Percentiles rank a stretch among this genome's conserved stretches.
phyloP scores from a whole-genome alignment of 345 rosid genomes.

The Eucalyptus leucophloia region DNA sequence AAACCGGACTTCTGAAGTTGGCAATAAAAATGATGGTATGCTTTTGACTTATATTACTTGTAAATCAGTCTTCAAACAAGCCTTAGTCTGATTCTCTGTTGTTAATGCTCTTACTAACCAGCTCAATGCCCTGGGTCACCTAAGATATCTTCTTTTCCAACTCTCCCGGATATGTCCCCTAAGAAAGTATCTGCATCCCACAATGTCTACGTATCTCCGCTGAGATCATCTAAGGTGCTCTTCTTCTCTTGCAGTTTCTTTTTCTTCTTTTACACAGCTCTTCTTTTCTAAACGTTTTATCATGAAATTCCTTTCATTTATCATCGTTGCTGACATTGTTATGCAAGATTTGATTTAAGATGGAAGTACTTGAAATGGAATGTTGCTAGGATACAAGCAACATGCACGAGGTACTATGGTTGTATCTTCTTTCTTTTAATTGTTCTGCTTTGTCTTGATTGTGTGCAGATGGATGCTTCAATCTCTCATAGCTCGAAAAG shows the following conservation, averaged over 20 bases:
- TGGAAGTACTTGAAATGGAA: not conserved
- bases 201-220: constrained; percentile 91
- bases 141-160: constrained; percentile 68
- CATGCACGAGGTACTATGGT: not conserved
- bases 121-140: constrained; percentile 91
- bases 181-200: constrained; percentile 83
- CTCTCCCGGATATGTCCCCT: constrained; percentile 96
- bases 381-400: not conserved
- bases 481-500: constrained; percentile 83
- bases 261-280: not conserved
- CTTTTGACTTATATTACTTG: not conserved
- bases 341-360: not conserved
- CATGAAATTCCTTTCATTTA: not conserved
- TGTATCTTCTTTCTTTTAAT: not conserved
- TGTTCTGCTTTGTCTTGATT: not conserved
- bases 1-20: constrained; percentile 32
- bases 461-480: constrained; percentile 83
- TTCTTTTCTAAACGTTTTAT: not conserved
- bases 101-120: constrained; percentile 7
- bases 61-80: not conserved
- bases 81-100: not conserved
- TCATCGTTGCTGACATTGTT: not conserved
- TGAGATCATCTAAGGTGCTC: constrained; percentile 87
- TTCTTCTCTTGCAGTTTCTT: not conserved
- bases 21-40: constrained; percentile 48